phyloP scores from a whole-genome alignment of 176 grass and related monocot genomes.

The Bonia amplexicaulis region DNA sequence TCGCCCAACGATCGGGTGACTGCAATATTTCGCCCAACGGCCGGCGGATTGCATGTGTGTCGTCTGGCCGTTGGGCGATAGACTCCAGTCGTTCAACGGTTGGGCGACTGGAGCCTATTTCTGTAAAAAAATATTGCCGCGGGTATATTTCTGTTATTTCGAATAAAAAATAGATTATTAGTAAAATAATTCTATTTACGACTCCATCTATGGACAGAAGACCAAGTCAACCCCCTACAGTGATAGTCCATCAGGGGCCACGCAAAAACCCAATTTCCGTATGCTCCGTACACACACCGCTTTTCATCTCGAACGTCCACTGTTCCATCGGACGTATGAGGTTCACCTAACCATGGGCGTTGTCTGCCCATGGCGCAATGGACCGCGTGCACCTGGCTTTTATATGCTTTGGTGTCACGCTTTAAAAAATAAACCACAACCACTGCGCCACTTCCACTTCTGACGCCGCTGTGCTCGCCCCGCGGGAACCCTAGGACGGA shows the following conservation, averaged over 20 bases:
- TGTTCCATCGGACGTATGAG: not conserved
- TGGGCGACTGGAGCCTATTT: too few relatives aligned
- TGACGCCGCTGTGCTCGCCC: not conserved
- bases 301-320: not conserved
- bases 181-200: too few relatives aligned
- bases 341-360: too few relatives aligned
- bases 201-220: not conserved
- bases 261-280: not conserved
- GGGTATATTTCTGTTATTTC: too few relatives aligned
- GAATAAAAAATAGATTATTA: too few relatives aligned
- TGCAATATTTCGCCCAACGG: too few relatives aligned
- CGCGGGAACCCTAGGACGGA: conserved; percentile 34
- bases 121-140: too few relatives aligned
- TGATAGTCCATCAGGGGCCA: not conserved
- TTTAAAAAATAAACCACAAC: conserved; percentile 25
- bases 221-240: not conserved
- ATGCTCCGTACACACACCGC: not conserved
- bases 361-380: not conserved
- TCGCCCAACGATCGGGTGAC: too few relatives aligned
- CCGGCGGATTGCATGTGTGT: too few relatives aligned
- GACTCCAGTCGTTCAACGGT: too few relatives aligned
- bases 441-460: not conserved
- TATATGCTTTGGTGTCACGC: too few relatives aligned
- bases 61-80: too few relatives aligned
- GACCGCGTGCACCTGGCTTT: not conserved